Percentiles rank a stretch among this genome's conserved stretches.
These are phyloP conservation scores for Coemansia sp. DNA, from an alignment of 192 early-diverging fungal species.

Conservation along the genomic window DNA sequence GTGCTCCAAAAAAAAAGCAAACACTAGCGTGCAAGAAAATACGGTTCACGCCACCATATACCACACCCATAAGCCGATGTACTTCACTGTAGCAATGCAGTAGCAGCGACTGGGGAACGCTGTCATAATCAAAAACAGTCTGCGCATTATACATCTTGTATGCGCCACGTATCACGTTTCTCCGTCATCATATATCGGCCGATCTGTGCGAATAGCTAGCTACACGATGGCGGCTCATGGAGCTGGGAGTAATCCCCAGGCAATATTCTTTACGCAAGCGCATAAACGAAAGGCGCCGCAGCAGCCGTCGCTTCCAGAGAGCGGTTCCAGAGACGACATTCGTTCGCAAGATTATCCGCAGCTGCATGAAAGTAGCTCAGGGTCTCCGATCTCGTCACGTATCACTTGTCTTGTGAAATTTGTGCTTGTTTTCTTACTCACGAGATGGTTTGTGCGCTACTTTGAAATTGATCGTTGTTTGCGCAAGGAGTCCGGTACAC, in stretches of 20 bases:
- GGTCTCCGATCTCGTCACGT: conserved; percentile 3
- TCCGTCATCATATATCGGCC: not conserved
- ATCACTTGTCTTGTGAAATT: conserved; percentile 27
- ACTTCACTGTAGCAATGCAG: too few species aligned
- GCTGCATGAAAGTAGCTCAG: not conserved
- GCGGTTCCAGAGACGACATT: not conserved
- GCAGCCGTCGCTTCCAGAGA: not conserved
- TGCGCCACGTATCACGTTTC: not conserved
- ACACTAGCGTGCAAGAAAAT: too few species aligned
- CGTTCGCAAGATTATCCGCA: not conserved
- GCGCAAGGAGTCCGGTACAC: conserved; percentile 30
- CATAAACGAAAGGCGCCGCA: conserved; percentile 14
- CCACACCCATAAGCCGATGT: too few species aligned
- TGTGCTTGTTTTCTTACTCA: conserved; percentile 21
- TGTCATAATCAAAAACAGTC: too few species aligned
- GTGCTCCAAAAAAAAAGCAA: too few species aligned
- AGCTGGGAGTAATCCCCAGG: conserved; percentile 12
- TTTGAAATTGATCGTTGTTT: conserved; percentile 52
- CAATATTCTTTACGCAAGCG: conserved; percentile 32
- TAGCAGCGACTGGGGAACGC: too few species aligned
- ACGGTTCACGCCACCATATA: too few species aligned
- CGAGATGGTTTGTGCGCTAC: conserved; percentile 39
- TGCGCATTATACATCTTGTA: too few species aligned
- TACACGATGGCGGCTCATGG: not conserved
- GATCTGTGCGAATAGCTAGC: not conserved